Percentiles rank a stretch among this genome's conserved stretches.
These are phyloP conservation scores for Prunus mume DNA, from an alignment of 306 rosid genomes.

Conservation along the genomic window DNA sequence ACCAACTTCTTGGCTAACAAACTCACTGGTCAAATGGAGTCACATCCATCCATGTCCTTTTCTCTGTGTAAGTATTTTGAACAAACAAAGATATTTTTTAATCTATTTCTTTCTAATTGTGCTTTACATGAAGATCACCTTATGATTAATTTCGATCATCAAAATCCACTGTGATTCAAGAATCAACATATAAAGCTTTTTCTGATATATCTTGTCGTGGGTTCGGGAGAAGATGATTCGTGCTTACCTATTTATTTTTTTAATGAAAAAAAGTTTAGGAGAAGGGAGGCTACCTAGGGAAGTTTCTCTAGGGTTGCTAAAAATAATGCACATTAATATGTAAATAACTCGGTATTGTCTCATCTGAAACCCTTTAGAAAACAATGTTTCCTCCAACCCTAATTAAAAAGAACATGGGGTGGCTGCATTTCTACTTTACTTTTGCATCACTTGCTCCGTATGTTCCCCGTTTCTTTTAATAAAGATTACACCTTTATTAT, in stretches of 20 bases:
- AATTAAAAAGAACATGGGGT: too few species aligned
- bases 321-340: not conserved
- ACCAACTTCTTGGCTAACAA: slow-evolving; percentile 58
- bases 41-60: slow-evolving; percentile 30
- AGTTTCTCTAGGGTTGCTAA: not conserved
- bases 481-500: not conserved
- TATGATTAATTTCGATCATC: not conserved
- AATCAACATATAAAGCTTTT: too few species aligned
- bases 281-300: too few species aligned
- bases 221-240: not conserved
- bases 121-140: not conserved
- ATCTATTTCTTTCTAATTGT: not conserved
- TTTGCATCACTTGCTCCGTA: too few species aligned
- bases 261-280: too few species aligned
- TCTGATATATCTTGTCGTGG: not conserved
- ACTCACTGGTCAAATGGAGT: slow-evolving; percentile 35
- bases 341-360: not conserved
- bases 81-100: not conserved
- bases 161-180: too few species aligned
- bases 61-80: slow-evolving; percentile 22
- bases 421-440: too few species aligned
- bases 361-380: not conserved
- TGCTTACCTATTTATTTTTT: not conserved
- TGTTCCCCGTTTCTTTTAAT: not conserved
- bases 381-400: not conserved